Evolutionary conservation across 208 protist genomes (phyloP).

Genomic region (Leishmania mexicana): DNA sequence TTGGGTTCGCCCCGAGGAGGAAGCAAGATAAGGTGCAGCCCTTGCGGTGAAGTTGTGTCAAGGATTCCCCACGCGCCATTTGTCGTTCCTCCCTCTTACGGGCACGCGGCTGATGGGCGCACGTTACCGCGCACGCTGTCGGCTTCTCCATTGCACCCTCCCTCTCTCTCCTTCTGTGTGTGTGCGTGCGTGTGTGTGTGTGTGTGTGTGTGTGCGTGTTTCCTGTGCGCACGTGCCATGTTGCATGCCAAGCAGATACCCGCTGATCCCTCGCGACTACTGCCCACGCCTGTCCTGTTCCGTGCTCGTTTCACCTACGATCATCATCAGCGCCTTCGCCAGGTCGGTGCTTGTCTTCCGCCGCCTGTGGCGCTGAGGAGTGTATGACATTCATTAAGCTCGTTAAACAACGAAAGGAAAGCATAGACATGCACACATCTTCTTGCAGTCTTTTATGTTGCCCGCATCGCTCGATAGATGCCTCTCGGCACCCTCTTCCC

Average conservation of each 20-base stretch:
- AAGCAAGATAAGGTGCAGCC: not conserved
- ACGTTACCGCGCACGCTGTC: not conserved
- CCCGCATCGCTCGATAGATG: not conserved
- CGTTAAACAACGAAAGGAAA: not conserved
- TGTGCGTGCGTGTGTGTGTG: not conserved
- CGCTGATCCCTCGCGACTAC: not conserved
- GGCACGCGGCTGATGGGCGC: not conserved
- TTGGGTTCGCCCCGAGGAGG: not conserved
- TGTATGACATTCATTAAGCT: not conserved
- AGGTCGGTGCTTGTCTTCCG: conserved; percentile 1
- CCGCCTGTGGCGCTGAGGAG: not conserved
- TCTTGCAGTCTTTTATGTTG: not conserved
- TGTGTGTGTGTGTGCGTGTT: not conserved
- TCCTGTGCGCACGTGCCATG: not conserved
- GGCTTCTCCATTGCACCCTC: not conserved
- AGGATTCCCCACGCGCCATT: not conserved
- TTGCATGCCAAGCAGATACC: not conserved
- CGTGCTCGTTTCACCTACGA: not conserved
- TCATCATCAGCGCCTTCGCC: not conserved
- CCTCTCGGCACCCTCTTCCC: not conserved
- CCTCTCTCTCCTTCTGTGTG: not conserved
- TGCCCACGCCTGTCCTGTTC: not conserved
- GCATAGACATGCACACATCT: not conserved
- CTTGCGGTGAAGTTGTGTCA: not conserved
- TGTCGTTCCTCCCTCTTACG: not conserved